phyloP scores from a whole-genome alignment of 768 basidiomycete genomes.

The Roridomyces roridus region DNA sequence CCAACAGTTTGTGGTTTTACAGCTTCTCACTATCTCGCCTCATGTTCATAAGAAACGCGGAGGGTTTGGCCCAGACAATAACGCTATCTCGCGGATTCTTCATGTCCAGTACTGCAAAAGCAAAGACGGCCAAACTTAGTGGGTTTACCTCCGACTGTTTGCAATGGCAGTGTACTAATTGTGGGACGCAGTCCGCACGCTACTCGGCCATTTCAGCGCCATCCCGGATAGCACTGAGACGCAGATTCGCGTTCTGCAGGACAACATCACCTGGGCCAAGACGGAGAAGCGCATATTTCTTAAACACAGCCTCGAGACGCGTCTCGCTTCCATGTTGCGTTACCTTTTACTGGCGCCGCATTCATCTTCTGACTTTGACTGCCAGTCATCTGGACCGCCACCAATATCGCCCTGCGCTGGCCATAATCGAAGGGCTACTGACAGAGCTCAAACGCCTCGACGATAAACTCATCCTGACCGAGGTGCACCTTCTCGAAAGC shows the following conservation, averaged over 20 bases:
- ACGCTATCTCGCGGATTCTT: constrained; percentile 82
- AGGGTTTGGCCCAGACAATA: constrained; percentile 86
- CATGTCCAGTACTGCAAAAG: constrained; percentile 95
- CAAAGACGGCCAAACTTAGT: constrained; percentile 97
- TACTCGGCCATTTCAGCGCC: constrained; percentile 86
- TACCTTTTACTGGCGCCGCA: background rate
- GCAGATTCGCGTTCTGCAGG: constrained; percentile 86
- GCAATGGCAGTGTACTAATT: background rate
- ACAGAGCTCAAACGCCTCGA: constrained; percentile 92
- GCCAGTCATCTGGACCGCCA: constrained; percentile 74
- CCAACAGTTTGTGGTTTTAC: constrained; percentile 63
- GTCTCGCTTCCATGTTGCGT: constrained; percentile 77
- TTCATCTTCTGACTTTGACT: constrained; percentile 12
- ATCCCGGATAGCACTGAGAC: constrained; percentile 77
- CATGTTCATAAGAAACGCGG: constrained; percentile 66
- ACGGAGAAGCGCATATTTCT: constrained; percentile 93
- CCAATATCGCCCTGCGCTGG: constrained; percentile 79
- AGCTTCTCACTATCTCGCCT: background rate
- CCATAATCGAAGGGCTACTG: constrained; percentile 85
- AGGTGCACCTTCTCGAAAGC: constrained; percentile 94
- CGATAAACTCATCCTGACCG: constrained; percentile 97
- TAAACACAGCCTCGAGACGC: constrained; percentile 91
- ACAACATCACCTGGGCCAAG: constrained; percentile 94
- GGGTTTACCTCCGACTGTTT: constrained; percentile 28
- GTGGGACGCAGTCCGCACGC: constrained; percentile 74